Conservation (phyloP, 208 protist genomes). For the Leishmania guyanensis region DNA sequence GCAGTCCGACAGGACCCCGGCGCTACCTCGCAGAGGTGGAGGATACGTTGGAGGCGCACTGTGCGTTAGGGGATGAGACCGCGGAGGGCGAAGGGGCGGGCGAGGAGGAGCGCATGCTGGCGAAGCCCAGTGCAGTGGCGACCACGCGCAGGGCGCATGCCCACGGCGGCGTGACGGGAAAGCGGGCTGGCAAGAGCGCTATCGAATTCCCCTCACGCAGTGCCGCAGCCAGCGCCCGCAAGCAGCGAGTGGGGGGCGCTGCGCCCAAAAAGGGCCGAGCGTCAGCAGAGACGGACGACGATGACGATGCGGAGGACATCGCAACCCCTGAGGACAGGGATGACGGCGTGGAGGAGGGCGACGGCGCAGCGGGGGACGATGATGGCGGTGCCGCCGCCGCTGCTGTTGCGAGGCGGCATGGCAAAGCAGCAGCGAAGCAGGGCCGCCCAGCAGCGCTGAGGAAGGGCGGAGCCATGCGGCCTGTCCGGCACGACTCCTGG, state of each 20-base stretch:
- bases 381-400: background rate
- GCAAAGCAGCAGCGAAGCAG: constrained; percentile 6
- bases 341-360: background rate
- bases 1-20: background rate
- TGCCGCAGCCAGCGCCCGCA: constrained; percentile 4
- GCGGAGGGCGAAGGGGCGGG: constrained; percentile 22
- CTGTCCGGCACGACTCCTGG: constrained; percentile 56
- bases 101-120: constrained; percentile 10
- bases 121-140: background rate
- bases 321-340: background rate
- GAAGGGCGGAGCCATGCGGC: constrained; percentile 27
- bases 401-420: background rate
- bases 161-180: background rate
- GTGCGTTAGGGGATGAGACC: constrained; percentile 3
- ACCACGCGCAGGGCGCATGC: constrained; percentile 9
- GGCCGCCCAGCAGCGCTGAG: constrained; percentile 7
- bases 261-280: constrained; percentile 1
- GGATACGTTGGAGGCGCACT: constrained; percentile 8
- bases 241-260: background rate
- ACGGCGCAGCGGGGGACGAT: background rate
- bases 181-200: background rate
- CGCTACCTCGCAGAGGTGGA: background rate
- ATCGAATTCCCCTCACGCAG: background rate
- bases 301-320: background rate
- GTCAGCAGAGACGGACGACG: constrained; percentile 10